Conservation (phyloP, 495 filamentous ascomycete species). For the Xylaria telfairii region DNA sequence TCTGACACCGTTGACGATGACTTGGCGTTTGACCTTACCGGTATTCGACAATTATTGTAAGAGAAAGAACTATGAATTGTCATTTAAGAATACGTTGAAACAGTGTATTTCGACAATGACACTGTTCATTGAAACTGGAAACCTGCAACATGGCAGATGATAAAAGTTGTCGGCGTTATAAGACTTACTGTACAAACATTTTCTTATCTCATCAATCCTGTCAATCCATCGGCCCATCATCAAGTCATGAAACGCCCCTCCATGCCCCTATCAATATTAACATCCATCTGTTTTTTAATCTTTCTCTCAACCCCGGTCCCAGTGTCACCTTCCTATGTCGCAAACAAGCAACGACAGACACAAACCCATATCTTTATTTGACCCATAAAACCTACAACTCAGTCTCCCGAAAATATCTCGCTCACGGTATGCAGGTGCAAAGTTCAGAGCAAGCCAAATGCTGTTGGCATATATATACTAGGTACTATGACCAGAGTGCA, state of each 20-base stretch:
- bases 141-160: neutral
- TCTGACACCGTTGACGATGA: no score
- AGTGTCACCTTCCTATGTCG: neutral
- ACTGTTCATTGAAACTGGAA: neutral
- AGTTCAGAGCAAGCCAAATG: neutral
- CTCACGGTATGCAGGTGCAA: neutral
- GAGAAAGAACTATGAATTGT: no score
- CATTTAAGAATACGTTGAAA: neutral
- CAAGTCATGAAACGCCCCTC: neutral
- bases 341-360: neutral
- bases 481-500: neutral
- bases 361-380: neutral
- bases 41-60: no score
- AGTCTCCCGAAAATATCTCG: neutral
- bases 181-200: neutral
- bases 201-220: neutral
- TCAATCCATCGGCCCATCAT: neutral
- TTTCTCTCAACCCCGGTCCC: neutral
- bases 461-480: slow-evolving; percentile 7
- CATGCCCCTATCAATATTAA: neutral
- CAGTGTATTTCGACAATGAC: neutral
- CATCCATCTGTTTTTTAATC: neutral
- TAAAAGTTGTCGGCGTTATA: neutral
- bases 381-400: neutral
- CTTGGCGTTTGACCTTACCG: no score